Evolutionary conservation across 2,329 filamentous ascomycete species (phyloP), one percentile per base, ranked within the genome.

Genomic region (Plectosphaerella sp.): DNA sequence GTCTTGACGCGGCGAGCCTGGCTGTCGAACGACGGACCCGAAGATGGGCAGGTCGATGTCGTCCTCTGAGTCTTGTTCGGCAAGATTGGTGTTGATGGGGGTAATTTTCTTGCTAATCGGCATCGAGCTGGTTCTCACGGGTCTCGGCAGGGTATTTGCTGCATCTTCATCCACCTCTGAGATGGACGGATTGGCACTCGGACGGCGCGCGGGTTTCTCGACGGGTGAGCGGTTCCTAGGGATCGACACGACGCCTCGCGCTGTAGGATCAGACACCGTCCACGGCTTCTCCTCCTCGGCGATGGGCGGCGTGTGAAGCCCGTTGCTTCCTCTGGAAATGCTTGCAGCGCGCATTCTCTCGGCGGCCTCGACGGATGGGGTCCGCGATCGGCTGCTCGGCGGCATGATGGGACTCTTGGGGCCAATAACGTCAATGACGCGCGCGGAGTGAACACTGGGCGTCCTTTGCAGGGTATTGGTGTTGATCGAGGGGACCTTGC

Each of bases 341-440:
- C 66, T 77, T 20, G 64, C 64, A 14, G 72, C 65, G 14, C 73
- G 72, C 12, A 64, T 61, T n/a, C 72, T 68, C 35, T 78, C 76
- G 12, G 64, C 57, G 3, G 69, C 65, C 20, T 80, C 78, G 1
- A 74, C 58, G 0, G 78, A 82, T 25, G 70, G 73, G 45, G 72
- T 68, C 37, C 76, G 73, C n/a, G 79, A 80, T 42, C 69, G 69
- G 10, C 41, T 43, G 18, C 41, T 43, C 6, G 41, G 18, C n/a
- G n/a, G n/a, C 16, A 20, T 61, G 14, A 65, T 66, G 12, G 79
- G 77, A 56, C 77, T 82, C 56, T 76, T 77, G 18, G 77, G 77
- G 11, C 72, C 72, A 9, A 73, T 59, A 5, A 84, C 80, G 36
- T 84, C 80, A 24, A 84, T 78, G 36, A 84, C 69, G n/a, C 81